Base-by-base conservation (phyloP, 768 basidiomycete species). In the Macrolepiota dolichaula region DNA sequence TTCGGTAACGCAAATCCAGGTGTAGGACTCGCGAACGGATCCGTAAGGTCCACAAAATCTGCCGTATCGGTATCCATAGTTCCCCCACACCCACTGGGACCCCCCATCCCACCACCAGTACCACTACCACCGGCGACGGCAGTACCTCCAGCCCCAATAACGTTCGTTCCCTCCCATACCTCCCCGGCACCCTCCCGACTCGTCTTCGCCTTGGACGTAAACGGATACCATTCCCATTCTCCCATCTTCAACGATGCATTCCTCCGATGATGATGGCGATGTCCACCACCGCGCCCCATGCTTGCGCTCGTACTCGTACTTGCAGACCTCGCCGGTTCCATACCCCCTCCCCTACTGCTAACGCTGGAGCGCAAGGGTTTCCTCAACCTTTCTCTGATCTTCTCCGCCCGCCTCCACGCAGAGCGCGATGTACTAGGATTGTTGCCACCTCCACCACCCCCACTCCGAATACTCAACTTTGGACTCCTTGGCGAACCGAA, bases 1-100 rank as follows among this genome's bases (percentile, higher is more conserved):
- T 54, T 49, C 4, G 59, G 59, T n/a, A 55, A 37, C 3, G 52
- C 13, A 7, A 61, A 61, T 22, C 59, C 59, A 7, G 59, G 59
- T 13, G 59, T 49, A 49, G 59, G 59, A 49, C 59, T 61, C 10
- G 59, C 59, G 25, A 61, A 61, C 22, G 59, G 59, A 38, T 61
- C 59, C 2, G 59, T 61, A 2, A 61, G 36, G 46, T 61, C 59
- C 4, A 61, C 59, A 36, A 61, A 61, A 49, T 61, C 59, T 2
- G 59, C 59, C 42, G 32, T 61, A 36, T 36, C 51, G 35, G 15
- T 7, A 51, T 27, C 12, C 13, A 19, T 37, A n/a, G 10, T 12
- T 11, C n/a, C 24, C 11, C 22, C 10, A 12, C 56, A 15, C 12
- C 22, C 36, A 29, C 25, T 22, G 17, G 22, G 11, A 49, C 25